Conservation (phyloP, 148 eudicot genomes). For the Pharnaceum exiguum region DNA sequence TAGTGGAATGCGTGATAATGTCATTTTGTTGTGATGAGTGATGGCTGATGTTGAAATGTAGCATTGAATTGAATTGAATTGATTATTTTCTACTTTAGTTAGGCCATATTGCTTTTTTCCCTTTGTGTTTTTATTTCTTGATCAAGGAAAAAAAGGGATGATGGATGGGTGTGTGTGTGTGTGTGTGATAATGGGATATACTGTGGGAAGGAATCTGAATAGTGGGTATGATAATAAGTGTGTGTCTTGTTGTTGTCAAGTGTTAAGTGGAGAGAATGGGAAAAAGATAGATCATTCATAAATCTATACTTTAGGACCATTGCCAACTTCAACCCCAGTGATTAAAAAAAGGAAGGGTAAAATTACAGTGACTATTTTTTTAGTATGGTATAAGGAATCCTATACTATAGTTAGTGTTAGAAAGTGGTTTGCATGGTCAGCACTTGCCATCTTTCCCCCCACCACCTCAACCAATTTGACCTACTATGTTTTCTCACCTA, state of each 20-base stretch:
- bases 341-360: slow-evolving; percentile 14
- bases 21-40: too few species aligned
- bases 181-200: slow-evolving; percentile 15
- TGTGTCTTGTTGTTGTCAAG: slow-evolving; percentile 28
- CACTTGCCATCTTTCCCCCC: slow-evolving; percentile 8
- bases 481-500: not conserved
- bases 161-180: not conserved
- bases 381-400: too few species aligned
- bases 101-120: not conserved
- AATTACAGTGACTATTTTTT: slow-evolving; percentile 6
- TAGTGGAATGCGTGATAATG: too few species aligned
- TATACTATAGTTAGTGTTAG: too few species aligned
- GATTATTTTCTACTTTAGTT: too few species aligned
- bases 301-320: slow-evolving; percentile 24
- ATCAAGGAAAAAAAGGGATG: not conserved
- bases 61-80: too few species aligned
- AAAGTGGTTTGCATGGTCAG: slow-evolving; percentile 39
- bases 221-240: slow-evolving; percentile 12
- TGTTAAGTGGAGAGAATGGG: slow-evolving; percentile 23
- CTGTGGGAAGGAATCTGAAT: slow-evolving; percentile 33
- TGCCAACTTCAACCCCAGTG: slow-evolving; percentile 3
- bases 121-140: not conserved
- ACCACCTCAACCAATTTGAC: not conserved
- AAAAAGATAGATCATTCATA: slow-evolving; percentile 1
- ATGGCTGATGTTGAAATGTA: too few species aligned